Evolutionary conservation across 805 yeast genomes (phyloP).

Genomic region (Monosporozyma aerobia): DNA sequence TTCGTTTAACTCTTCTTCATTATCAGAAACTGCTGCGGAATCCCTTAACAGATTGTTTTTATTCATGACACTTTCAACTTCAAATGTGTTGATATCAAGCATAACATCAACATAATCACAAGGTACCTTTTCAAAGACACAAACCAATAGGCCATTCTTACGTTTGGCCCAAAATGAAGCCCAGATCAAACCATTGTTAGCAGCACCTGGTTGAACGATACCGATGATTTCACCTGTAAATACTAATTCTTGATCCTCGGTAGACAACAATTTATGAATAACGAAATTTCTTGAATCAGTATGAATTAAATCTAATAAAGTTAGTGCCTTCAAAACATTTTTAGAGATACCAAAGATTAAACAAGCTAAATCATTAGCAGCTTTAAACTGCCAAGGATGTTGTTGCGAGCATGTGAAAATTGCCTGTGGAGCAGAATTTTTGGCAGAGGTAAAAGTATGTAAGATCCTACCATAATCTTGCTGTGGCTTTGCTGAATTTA

Average conservation of each 20-base stretch:
- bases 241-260: constrained; percentile 39
- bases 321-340: constrained; percentile 48
- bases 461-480: constrained; percentile 37
- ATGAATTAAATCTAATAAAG: constrained; percentile 68
- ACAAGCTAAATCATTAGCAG: constrained; percentile 86
- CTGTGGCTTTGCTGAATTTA: constrained; percentile 9
- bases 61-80: constrained; percentile 20
- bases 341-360: constrained; percentile 75
- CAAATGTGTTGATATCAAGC: constrained; percentile 29
- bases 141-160: constrained; percentile 58
- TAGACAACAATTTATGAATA: constrained; percentile 39
- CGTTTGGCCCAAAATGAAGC: constrained; percentile 88
- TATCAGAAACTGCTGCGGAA: constrained; percentile 7
- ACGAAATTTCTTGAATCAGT: constrained; percentile 69
- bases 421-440: constrained; percentile 70
- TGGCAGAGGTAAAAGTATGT: constrained; percentile 60
- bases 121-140: constrained; percentile 81
- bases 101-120: constrained; percentile 56
- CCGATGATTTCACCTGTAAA: constrained; percentile 84
- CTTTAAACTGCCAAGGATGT: constrained; percentile 71
- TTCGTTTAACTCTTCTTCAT: neutral
- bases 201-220: constrained; percentile 54
- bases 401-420: constrained; percentile 68
- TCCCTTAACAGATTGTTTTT: constrained; percentile 15
- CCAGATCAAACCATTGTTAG: constrained; percentile 44